Base-by-base conservation (phyloP, 495 filamentous ascomycete genomes). In the Penicillium lividum region DNA sequence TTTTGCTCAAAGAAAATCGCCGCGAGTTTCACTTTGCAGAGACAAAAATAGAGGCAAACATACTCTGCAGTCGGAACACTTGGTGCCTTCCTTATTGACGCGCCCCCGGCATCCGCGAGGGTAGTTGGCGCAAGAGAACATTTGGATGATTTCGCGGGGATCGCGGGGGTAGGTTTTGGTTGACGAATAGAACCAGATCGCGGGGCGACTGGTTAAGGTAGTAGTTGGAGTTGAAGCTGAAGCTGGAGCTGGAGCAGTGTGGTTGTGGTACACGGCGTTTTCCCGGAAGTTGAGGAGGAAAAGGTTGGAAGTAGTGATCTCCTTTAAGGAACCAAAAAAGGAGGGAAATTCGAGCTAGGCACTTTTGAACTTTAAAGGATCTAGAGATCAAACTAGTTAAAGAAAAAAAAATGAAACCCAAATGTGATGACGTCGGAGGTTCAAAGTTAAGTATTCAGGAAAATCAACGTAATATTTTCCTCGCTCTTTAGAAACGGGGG, bases 51-150 rank as follows among this genome's bases (percentile, higher is more conserved):
- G 40, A 11, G 34, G 7, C 16, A 36, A 18, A 77, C 78, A 58
- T 78, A 80, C 78, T 45, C 73, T 68, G 55, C 78, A 80, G 64
- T 80, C 78, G 15, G 67, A 62, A 67, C 78, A 80, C 61, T 78
- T 79, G 25, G 70, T 71, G 36, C 77, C 77, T 52, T 68, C 54
- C 42, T 67, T 66, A 61, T 79, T 80, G 58, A 70, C 74, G 43
- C 78, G 78, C 57, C 78, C 78, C 59, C 78, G 78, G 65, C 78
- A 80, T 25, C 78, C 78, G 36, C 78, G 78, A 53, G 77, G 77
- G 53, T 80, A 79, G 60, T 80, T 80, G 53, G 75, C 72, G 71
- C 78, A 80, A 11, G 78, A 80, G 68, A 73, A 80, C 78, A 80
- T 54, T 43, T 25, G 53, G 38, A 51, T 38, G 36, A 56, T 11